These are phyloP conservation scores for Kwoniella newhampshirensis DNA, from an alignment of 768 basidiomycete species.

Conservation along the genomic window DNA sequence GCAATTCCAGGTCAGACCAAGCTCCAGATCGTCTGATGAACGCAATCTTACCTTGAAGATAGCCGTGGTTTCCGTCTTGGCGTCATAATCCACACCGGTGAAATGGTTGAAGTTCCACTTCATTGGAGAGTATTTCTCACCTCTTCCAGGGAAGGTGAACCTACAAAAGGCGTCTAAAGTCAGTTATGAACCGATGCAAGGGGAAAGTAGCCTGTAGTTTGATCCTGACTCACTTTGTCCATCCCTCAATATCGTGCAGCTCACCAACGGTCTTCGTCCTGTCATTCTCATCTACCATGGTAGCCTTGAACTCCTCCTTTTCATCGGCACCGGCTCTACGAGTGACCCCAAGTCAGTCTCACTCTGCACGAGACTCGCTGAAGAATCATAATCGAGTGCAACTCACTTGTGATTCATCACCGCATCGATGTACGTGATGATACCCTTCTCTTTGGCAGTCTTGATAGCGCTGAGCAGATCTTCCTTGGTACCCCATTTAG, in stretches of 20 bases:
- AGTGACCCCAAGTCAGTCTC: slow-evolving; percentile 57
- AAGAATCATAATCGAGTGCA: not conserved
- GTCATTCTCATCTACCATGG: slow-evolving; percentile 69
- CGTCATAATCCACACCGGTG: slow-evolving; percentile 81
- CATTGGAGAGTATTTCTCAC: slow-evolving; percentile 57
- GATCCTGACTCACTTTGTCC: slow-evolving; percentile 49
- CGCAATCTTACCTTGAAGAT: slow-evolving; percentile 58
- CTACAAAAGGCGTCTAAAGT: slow-evolving; percentile 37
- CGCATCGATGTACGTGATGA: slow-evolving; percentile 79
- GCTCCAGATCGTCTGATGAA: not conserved
- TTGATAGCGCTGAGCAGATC: slow-evolving; percentile 71
- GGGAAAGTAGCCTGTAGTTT: too few species aligned
- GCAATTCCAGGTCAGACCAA: slow-evolving; percentile 14
- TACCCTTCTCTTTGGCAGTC: slow-evolving; percentile 65
- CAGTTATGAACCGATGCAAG: not conserved
- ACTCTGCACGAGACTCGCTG: too few species aligned
- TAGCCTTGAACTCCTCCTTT: slow-evolving; percentile 66
- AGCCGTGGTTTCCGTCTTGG: slow-evolving; percentile 61
- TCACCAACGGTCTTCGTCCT: slow-evolving; percentile 65
- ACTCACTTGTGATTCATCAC: slow-evolving; percentile 74
- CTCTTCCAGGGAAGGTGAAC: slow-evolving; percentile 78
- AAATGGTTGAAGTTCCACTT: slow-evolving; percentile 59
- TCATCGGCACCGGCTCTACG: slow-evolving; percentile 74
- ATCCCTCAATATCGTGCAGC: slow-evolving; percentile 67
- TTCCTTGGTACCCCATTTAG: slow-evolving; percentile 84